Conservation (phyloP, 441 rosid species). For the Dalechampia spathulata region DNA sequence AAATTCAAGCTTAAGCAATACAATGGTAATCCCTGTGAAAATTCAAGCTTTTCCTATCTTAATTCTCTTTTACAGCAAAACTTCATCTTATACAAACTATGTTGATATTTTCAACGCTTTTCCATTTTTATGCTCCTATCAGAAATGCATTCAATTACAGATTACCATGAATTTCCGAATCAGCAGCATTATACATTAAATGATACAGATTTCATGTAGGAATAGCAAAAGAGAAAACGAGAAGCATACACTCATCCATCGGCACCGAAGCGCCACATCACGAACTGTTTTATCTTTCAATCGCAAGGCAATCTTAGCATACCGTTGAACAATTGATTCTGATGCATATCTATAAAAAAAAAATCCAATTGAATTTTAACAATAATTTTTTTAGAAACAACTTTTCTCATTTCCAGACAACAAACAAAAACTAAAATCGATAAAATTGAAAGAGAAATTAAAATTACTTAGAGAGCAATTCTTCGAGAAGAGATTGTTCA, state of each 20-base stretch:
- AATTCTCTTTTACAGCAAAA: too few relatives aligned
- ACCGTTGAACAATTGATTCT: slow-evolving; percentile 40
- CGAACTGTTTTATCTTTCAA: slow-evolving; percentile 64
- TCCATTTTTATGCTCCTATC: too few relatives aligned
- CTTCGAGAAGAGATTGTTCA: slow-evolving; percentile 62
- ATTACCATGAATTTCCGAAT: too few relatives aligned
- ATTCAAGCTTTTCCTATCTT: too few relatives aligned
- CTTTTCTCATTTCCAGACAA: too few relatives aligned
- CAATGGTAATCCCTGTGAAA: too few relatives aligned
- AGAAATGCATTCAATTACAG: too few relatives aligned
- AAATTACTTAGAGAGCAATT: slow-evolving; percentile 46
- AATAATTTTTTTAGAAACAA: not conserved
- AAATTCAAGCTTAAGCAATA: too few relatives aligned
- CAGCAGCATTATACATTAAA: not conserved
- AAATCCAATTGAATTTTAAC: not conserved
- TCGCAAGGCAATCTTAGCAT: slow-evolving; percentile 72
- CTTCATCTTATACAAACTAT: too few relatives aligned
- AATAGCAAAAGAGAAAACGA: too few relatives aligned
- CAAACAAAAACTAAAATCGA: not conserved
- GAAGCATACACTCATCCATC: slow-evolving; percentile 60
- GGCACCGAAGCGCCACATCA: slow-evolving; percentile 70
- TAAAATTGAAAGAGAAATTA: not conserved
- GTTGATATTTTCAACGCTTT: too few relatives aligned
- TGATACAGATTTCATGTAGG: not conserved
- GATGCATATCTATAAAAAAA: slow-evolving; percentile 38